phyloP scores from a whole-genome alignment of 2,329 filamentous ascomycete genomes.

The Ceratocystis diversiconidia region DNA sequence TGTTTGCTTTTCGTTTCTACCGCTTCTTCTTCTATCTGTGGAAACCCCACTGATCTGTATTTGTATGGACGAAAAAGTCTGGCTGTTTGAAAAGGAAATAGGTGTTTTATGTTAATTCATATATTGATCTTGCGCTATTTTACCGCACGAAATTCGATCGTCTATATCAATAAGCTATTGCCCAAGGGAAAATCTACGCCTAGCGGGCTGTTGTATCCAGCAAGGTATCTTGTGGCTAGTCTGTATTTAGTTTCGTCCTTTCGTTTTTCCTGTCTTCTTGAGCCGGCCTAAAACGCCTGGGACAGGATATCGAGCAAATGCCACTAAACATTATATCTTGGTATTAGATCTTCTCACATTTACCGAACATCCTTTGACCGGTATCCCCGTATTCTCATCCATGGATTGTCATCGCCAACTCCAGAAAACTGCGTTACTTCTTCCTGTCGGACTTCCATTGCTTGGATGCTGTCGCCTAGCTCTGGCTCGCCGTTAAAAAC shows the following conservation, averaged over 20 bases:
- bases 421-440: conserved; percentile 8
- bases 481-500: conserved; percentile 26
- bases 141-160: not conserved
- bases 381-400: conserved; percentile 13
- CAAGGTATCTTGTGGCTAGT: not conserved
- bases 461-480: conserved; percentile 4
- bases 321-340: not conserved
- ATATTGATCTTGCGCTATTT: not conserved
- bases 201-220: too few species aligned
- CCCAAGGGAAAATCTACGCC: not conserved
- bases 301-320: not conserved
- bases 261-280: not conserved
- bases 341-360: not conserved
- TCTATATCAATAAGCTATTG: not conserved
- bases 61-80: conserved; percentile 13
- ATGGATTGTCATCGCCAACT: conserved; percentile 8
- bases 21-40: not conserved
- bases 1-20: conserved; percentile 9
- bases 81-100: conserved; percentile 5
- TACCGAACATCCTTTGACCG: conserved; percentile 14
- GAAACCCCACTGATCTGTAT: conserved; percentile 11
- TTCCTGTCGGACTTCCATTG: conserved; percentile 9
- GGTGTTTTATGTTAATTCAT: not conserved
- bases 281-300: too few species aligned
- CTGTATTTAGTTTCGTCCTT: not conserved